Evolutionary conservation across 345 rosid genomes (phyloP).

Genomic region (Melastoma malabathricum): DNA sequence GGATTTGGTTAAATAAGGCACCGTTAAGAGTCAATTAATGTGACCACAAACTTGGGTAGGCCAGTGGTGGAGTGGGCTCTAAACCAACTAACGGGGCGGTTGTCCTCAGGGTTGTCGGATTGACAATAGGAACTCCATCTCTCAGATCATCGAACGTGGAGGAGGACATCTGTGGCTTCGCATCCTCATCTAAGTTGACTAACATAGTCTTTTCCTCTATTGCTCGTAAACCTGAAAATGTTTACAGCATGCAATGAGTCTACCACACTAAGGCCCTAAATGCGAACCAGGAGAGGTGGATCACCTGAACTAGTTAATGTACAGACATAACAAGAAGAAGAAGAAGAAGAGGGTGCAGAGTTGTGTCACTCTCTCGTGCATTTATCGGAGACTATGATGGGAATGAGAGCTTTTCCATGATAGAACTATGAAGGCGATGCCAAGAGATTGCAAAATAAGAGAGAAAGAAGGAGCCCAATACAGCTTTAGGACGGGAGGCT

Average conservation of each 20-base stretch:
- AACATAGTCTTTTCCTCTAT: slow-evolving; percentile 15
- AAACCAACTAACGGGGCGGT: slow-evolving; percentile 25
- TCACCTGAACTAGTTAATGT: slow-evolving; percentile 58
- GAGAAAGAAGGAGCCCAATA: slow-evolving; percentile 22
- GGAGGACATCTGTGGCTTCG: slow-evolving; percentile 16
- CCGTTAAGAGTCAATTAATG: too few relatives aligned
- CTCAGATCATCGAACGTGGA: slow-evolving; percentile 10
- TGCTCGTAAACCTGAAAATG: slow-evolving; percentile 37
- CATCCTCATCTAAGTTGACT: slow-evolving; percentile 12
- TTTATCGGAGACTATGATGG: slow-evolving; percentile 11
- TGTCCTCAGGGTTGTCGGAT: slow-evolving; percentile 56
- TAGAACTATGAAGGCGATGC: slow-evolving; percentile 27
- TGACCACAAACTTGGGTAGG: slow-evolving; percentile 19
- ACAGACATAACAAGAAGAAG: slow-evolving; percentile 37
- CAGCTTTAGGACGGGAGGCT: slow-evolving; percentile 27
- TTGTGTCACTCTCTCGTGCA: slow-evolving; percentile 29
- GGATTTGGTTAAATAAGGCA: too few relatives aligned
- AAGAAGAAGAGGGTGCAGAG: slow-evolving; percentile 33
- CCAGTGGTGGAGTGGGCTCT: slow-evolving; percentile 15
- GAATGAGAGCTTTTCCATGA: slow-evolving; percentile 8
- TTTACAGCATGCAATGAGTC: slow-evolving; percentile 2
- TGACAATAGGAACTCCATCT: slow-evolving; percentile 49
- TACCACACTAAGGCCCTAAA: background rate
- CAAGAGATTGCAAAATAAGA: slow-evolving; percentile 14
- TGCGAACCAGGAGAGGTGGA: background rate